phyloP scores from a whole-genome alignment of 192 early-diverging fungal genomes.

The Powellomyces hirtus region DNA sequence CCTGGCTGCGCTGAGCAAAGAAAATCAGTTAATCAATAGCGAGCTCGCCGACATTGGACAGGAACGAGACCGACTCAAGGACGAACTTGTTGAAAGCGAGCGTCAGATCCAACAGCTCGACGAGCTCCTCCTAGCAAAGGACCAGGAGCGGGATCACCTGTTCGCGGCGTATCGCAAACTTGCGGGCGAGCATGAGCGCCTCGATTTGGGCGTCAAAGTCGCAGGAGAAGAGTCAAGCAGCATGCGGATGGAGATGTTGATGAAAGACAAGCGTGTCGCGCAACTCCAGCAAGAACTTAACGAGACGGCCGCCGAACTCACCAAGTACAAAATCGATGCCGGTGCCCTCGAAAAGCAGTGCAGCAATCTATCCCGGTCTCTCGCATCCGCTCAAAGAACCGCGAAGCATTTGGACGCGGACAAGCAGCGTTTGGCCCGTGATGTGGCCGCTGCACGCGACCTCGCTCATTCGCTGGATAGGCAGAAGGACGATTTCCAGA shows the following conservation, averaged over 20 bases:
- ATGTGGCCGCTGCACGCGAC: conserved; percentile 32
- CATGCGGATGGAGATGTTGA: conserved; percentile 48
- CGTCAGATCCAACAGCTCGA: conserved; percentile 44
- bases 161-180: conserved; percentile 48
- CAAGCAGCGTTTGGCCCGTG: conserved; percentile 37
- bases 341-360: conserved; percentile 45
- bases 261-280: conserved; percentile 48
- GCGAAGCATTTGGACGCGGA: conserved; percentile 44
- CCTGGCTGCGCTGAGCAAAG: conserved; percentile 43
- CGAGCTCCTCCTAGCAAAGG: conserved; percentile 43
- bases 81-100: conserved; percentile 46
- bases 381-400: conserved; percentile 39
- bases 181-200: conserved; percentile 41
- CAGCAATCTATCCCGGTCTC: conserved; percentile 39
- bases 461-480: conserved; percentile 18
- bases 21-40: conserved; percentile 46
- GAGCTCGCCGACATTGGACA: conserved; percentile 27
- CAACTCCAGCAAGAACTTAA: conserved; percentile 44
- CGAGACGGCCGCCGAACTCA: conserved; percentile 25
- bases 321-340: conserved; percentile 42
- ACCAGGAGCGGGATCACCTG: conserved; percentile 48
- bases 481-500: conserved; percentile 17
- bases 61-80: conserved; percentile 32
- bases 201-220: conserved; percentile 8
- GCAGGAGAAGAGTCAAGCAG: conserved; percentile 14